Evolutionary conservation across 805 yeast species (phyloP), one percentile per base, ranked within the genome.

Genomic region (Wickerhamiella azymoides): DNA sequence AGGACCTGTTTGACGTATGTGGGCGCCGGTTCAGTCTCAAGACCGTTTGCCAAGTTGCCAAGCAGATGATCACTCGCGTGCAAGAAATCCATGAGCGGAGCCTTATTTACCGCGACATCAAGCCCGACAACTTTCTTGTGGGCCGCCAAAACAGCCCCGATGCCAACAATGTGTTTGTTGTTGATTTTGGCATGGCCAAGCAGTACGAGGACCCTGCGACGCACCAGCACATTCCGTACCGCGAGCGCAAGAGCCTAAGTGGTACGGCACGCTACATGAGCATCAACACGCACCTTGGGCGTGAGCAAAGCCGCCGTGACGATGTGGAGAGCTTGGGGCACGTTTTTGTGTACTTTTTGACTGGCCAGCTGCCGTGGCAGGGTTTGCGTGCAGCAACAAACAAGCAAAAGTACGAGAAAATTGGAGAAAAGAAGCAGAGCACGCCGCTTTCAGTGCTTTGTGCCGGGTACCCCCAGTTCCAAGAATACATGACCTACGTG

Each of bases 211-310:
- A 89, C 67, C 96, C 97, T 46, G 80, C 84, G 64, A 81, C 96
- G 10, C 85, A 85, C 59, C 82, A 80, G 59, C 98, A 89, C 64
- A 92, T 89, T 53, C 97, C 97, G 24, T 89, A 88, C 65, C 74
- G 97, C 57, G 98, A 92, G 63, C 84, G 88, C 63, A 89, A 89
- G 66, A 84, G 95, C 7, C 69, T 89, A 53, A 82, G 94, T 62
- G 98, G 98, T 43, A 89, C 98, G 2, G 97, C 97, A 13, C 73
- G 98, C 57, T 89, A 89, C 67, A 92, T 92, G 96, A 81, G 94
- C 27, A 88, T 92, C 54, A 89, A 92, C 67, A 89, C 98, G 7
- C 98, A 89, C 65, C 69, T 92, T 56, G 98, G 98, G 40, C 77
- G 96, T 57, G 98, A 89, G 65, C 98, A 89, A 69, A 79, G 84